Percentiles rank a stretch among this genome's conserved stretches.
Conservation (phyloP, 2,329 filamentous ascomycete genomes). For the Fusarium dimerum region DNA sequence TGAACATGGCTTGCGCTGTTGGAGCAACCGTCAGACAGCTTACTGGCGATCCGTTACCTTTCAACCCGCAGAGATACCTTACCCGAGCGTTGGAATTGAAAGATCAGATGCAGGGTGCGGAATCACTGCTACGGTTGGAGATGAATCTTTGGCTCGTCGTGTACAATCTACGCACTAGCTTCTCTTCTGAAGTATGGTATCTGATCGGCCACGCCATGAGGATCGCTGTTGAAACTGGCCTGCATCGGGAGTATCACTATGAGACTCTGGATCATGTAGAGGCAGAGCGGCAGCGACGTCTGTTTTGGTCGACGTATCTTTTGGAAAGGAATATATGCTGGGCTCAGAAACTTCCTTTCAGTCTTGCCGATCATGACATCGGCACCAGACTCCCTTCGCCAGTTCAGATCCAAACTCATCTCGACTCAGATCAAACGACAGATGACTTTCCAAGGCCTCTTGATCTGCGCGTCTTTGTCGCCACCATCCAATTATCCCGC, state of each 20-base stretch:
- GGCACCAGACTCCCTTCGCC: background rate
- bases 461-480: background rate
- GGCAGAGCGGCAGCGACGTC: background rate
- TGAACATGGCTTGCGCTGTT: slow-evolving; percentile 5
- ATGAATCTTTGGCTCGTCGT: slow-evolving; percentile 2
- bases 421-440: too few species aligned
- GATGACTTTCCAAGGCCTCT: background rate
- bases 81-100: background rate
- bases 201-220: slow-evolving; percentile 3
- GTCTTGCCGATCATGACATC: slow-evolving; percentile 7
- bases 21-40: slow-evolving; percentile 1
- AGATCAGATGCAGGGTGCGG: background rate
- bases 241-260: slow-evolving; percentile 5
- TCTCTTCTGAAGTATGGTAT: slow-evolving; percentile 6
- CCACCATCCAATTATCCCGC: slow-evolving; percentile 1
- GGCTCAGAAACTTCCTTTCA: slow-evolving; percentile 6
- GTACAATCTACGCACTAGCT: slow-evolving; percentile 5
- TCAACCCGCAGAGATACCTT: background rate
- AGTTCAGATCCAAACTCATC: too few species aligned
- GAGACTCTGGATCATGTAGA: background rate
- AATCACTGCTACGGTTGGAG: background rate
- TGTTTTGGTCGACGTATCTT: slow-evolving; percentile 5
- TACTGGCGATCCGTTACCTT: background rate
- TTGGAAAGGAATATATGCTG: slow-evolving; percentile 7
- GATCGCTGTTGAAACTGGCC: slow-evolving; percentile 5